Evolutionary conservation across 805 yeast species (phyloP).

Genomic region (Saccharomycodes ludwigii): DNA sequence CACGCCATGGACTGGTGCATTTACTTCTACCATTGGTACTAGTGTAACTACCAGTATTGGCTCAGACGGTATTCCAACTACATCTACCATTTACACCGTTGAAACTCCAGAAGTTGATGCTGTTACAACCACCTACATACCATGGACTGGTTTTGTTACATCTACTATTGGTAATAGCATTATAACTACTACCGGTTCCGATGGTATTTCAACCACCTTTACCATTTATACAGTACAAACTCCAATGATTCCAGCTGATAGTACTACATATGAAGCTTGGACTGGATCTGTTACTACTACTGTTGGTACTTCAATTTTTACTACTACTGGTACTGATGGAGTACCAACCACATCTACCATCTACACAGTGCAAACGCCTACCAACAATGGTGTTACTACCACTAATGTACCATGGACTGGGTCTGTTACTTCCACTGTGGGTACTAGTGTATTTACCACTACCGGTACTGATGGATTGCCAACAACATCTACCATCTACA

Average conservation of each 20-base stretch:
- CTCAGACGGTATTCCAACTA: constrained; percentile 7
- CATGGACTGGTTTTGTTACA: constrained; percentile 2
- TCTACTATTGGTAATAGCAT: constrained; percentile 1
- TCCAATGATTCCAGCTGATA: constrained; percentile 6
- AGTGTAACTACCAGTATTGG: constrained; percentile 6
- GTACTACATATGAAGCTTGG: constrained; percentile 7
- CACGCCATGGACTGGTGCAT: constrained; percentile 3
- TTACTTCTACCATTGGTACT: no score
- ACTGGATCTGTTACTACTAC: constrained; percentile 1
- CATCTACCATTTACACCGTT: neutral
- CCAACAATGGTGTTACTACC: constrained; percentile 3
- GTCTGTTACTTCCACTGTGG: no score
- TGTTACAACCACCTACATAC: constrained; percentile 9
- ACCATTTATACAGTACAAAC: constrained; percentile 11
- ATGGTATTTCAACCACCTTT: constrained; percentile 7
- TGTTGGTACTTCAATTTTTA: constrained; percentile 2
- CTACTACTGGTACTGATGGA: constrained; percentile 7
- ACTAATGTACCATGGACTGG: no score
- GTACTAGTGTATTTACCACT: no score
- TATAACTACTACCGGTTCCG: constrained; percentile 6
- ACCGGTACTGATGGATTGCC: no score
- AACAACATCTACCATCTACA: no score
- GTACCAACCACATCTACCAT: constrained; percentile 7
- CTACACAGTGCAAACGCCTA: constrained; percentile 7
- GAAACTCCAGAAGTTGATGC: constrained; percentile 7